A percentile compares a stretch with the other conserved stretches of the same genome.
These are phyloP conservation scores for Globisporangium polare DNA, from an alignment of 352 stramenopile genomes.

Conservation along the genomic window DNA sequence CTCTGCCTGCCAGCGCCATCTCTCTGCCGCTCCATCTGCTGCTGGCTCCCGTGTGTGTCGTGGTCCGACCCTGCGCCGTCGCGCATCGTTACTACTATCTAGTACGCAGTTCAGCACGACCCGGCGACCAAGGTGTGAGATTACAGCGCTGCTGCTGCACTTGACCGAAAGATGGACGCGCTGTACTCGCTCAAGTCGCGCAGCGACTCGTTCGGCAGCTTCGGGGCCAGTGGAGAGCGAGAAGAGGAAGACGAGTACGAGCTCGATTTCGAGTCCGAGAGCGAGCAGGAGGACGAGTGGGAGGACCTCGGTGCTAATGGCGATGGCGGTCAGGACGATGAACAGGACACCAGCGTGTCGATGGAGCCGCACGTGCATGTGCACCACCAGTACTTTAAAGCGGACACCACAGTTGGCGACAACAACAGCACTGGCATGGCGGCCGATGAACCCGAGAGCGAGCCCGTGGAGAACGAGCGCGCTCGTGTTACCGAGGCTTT, in stretches of 20 bases:
- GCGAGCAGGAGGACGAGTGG: constrained; percentile 30
- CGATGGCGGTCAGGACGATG: neutral
- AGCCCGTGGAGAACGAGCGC: neutral
- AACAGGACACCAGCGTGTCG: neutral
- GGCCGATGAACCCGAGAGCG: neutral
- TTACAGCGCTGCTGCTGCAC: neutral
- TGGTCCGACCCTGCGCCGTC: too few species aligned
- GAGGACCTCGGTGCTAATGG: constrained; percentile 28
- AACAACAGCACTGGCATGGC: neutral
- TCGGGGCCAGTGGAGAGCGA: constrained; percentile 16
- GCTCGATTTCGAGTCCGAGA: constrained; percentile 19
- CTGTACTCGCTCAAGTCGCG: constrained; percentile 12
- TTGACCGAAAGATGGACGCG: constrained; percentile 3
- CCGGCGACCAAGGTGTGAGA: neutral
- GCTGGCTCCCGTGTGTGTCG: neutral
- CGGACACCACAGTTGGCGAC: neutral
- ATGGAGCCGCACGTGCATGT: constrained; percentile 14
- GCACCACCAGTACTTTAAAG: constrained; percentile 5
- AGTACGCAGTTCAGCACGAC: neutral
- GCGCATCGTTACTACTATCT: too few species aligned
- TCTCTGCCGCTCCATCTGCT: neutral
- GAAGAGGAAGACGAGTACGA: constrained; percentile 19
- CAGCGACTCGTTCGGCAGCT: constrained; percentile 32
- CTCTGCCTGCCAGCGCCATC: too few species aligned
- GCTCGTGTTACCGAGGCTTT: neutral